phyloP scores from a whole-genome alignment of 2,329 filamentous ascomycete species.

The Aspergillus costaricaensis region DNA sequence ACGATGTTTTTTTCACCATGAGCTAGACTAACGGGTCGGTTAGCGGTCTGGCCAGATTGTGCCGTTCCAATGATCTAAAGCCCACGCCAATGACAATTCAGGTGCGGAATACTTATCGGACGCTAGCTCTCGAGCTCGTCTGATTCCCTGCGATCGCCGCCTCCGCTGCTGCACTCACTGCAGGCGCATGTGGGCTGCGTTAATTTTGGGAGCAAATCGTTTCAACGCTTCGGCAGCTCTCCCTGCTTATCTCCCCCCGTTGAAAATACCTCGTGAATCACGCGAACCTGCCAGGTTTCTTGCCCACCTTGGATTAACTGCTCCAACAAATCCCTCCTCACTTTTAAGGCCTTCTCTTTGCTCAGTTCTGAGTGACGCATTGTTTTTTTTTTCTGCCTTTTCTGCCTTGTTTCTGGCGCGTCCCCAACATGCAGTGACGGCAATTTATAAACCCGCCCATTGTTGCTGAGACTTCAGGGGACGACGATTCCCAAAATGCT shows the following conservation, averaged over 20 bases:
- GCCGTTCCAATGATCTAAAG: neutral
- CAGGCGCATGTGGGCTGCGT: slow-evolving; percentile 16
- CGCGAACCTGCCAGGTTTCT: slow-evolving; percentile 7
- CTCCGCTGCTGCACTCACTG: slow-evolving; percentile 7
- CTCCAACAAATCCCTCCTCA: neutral
- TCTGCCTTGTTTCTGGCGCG: neutral
- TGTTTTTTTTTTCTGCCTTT: neutral
- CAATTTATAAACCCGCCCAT: neutral
- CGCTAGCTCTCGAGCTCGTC: slow-evolving; percentile 5
- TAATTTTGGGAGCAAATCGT: slow-evolving; percentile 16
- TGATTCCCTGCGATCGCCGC: slow-evolving; percentile 3
- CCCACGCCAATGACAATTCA: neutral
- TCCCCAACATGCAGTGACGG: slow-evolving; percentile 9
- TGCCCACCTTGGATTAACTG: neutral
- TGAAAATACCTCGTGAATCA: slow-evolving; percentile 5
- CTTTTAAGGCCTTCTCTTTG: neutral
- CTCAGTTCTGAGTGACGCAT: neutral
- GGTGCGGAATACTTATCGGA: neutral
- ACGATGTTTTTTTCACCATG: neutral
- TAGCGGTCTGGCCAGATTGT: neutral
- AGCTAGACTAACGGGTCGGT: neutral
- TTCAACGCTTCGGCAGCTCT: slow-evolving; percentile 9
- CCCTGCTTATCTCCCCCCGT: slow-evolving; percentile 1
- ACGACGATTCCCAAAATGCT: slow-evolving; percentile 27
- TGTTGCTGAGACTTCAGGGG: neutral